Evolutionary conservation across 2,329 filamentous ascomycete species (phyloP), one percentile per base, ranked within the genome.

Genomic region (Claviceps purpurea): DNA sequence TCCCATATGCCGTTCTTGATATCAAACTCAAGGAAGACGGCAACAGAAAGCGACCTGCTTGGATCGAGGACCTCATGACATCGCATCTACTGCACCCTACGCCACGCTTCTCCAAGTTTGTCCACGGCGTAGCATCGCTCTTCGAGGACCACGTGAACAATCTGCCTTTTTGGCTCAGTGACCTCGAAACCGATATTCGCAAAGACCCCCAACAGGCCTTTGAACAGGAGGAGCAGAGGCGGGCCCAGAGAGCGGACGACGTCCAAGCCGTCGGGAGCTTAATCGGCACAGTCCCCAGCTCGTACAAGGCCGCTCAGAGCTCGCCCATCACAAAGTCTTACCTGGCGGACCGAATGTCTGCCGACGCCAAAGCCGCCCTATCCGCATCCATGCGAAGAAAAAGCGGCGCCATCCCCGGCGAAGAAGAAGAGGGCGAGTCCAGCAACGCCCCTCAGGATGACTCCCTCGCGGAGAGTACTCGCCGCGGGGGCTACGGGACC

Each of bases 71-170:
- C 59, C 72, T 98, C 59, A 96, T 95, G 81, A 77, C 80, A 50
- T 96, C 89, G 5, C 91, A 98, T 67, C 78, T 98, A 4, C 87
- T 98, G 56, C 89, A 95, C 64, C 82, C 89, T 46, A 84, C 87
- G 0, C 88, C 90, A 1, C 82, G 86, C 49, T 98, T 98, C 71
- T 96, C 89, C 61, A 98, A 98, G 67, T 98, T 97, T 60, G 86
- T 95, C 2, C 91, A 98, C 61, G 93, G 93, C 55, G 84, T 94
- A 4, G 90, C 91, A 7, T 84, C 85, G 41, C 76, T 98, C 2
- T 97, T 97, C 59, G 93, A 97, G 62, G 89, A 98, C 67, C 82
- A 95, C 62, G 90, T 98, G 66, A 97, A 97, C 70, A 90, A 82
- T 56, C 82, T 97, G 62, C 93, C 93, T 14, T 96, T 97, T 72